A percentile compares a stretch with the other conserved stretches of the same genome.
Evolutionary conservation across 306 rosid species (phyloP).

Genomic region (Arachis hypogaea): DNA sequence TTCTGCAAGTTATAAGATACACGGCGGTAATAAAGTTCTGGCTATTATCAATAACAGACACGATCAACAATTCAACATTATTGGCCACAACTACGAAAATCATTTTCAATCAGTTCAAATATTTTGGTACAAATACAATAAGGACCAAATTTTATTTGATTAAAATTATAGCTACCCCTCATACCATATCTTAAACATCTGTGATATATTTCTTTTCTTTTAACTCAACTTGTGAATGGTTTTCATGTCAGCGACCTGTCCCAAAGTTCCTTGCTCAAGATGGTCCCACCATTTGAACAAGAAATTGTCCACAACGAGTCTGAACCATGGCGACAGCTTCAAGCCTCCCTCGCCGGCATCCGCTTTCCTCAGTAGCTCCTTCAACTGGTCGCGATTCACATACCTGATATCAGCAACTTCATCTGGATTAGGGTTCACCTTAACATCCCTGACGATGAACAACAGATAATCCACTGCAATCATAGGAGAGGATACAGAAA

Average conservation of each 20-base stretch:
- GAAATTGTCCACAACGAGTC: constrained; percentile 95
- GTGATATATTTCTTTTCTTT: background rate
- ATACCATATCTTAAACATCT: constrained; percentile 3
- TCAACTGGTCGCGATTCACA: constrained; percentile 80
- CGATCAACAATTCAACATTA: background rate
- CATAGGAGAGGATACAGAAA: constrained; percentile 1
- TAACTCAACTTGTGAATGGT: constrained; percentile 85
- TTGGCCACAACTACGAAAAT: constrained; percentile 15
- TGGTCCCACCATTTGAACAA: constrained; percentile 99
- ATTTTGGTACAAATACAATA: background rate
- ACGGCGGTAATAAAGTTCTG: constrained; percentile 4
- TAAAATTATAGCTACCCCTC: constrained; percentile 29
- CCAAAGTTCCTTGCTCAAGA: constrained; percentile 71
- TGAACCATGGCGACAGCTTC: constrained; percentile 99
- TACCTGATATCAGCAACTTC: constrained; percentile 86
- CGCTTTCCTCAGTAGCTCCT: constrained; percentile 88
- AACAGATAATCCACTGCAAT: constrained; percentile 95
- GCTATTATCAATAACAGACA: constrained; percentile 17
- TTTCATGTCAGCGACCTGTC: constrained; percentile 81
- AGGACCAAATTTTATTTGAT: constrained; percentile 39
- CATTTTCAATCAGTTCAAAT: background rate
- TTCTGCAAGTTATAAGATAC: constrained; percentile 22
- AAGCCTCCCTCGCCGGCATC: constrained; percentile 93
- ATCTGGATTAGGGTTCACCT: constrained; percentile 79
- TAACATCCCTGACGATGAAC: constrained; percentile 82